Percentiles rank a stretch among this genome's conserved stretches.
These are phyloP conservation scores for Nicotiana rustica DNA, from an alignment of 305 asterid species.

Conservation along the genomic window DNA sequence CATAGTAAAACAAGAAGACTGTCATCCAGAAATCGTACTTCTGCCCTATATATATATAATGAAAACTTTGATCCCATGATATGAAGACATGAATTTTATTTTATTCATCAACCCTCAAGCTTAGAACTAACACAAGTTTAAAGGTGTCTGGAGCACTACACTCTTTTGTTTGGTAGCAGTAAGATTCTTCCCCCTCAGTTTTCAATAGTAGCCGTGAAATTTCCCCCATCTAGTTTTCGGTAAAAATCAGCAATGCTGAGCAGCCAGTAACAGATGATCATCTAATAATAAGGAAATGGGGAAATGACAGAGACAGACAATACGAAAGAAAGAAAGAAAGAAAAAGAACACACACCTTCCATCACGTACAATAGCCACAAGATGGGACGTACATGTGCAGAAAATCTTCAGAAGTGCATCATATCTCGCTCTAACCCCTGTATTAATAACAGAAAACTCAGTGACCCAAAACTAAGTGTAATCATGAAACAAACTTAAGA, in stretches of 20 bases:
- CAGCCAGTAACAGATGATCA: conserved; percentile 14
- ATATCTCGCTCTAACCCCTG: conserved; percentile 70
- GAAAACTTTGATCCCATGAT: neutral
- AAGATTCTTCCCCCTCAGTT: conserved; percentile 25
- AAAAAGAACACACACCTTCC: conserved; percentile 61
- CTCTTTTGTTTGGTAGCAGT: conserved; percentile 21
- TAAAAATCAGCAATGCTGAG: neutral
- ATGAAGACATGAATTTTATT: neutral
- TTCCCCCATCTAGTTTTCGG: conserved; percentile 5
- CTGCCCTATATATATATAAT: neutral
- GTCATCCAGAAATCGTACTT: neutral
- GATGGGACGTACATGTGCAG: conserved; percentile 58
- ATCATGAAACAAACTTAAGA: conserved; percentile 29
- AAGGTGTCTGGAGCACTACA: neutral
- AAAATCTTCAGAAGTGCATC: conserved; percentile 63
- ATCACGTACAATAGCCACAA: conserved; percentile 57
- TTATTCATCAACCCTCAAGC: neutral
- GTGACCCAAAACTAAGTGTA: conserved; percentile 34
- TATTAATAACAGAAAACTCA: conserved; percentile 41
- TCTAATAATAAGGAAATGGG: neutral
- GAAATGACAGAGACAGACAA: neutral
- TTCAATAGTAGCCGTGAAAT: neutral
- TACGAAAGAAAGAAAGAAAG: conserved; percentile 30
- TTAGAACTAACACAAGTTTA: conserved; percentile 27
- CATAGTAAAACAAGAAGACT: neutral